Evolutionary conservation across 345 rosid genomes (phyloP).

Genomic region (Eucalyptus pumila): DNA sequence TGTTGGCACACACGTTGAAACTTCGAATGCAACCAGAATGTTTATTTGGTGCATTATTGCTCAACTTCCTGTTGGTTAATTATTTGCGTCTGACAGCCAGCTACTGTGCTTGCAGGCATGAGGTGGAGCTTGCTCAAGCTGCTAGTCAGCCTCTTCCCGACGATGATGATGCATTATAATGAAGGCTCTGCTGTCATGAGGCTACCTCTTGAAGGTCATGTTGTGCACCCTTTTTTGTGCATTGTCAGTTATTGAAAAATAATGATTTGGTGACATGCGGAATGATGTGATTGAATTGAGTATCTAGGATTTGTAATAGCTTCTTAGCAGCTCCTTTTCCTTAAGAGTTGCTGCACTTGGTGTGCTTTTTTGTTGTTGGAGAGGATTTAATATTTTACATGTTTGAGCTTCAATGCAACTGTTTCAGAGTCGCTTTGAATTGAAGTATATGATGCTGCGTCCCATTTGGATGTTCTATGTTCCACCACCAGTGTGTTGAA

Average conservation of each 20-base stretch:
- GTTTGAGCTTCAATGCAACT: too few species aligned
- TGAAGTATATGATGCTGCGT: too few species aligned
- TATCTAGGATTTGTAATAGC: neutral
- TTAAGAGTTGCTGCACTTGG: neutral
- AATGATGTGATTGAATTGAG: neutral
- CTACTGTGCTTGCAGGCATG: conserved; percentile 31
- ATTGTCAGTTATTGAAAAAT: neutral
- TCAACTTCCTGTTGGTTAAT: neutral
- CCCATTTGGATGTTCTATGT: too few species aligned
- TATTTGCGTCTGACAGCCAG: neutral
- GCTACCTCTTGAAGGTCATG: neutral
- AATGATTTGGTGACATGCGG: neutral
- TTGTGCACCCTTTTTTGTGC: neutral
- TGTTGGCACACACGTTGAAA: neutral
- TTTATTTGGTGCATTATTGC: neutral
- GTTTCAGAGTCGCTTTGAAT: too few species aligned
- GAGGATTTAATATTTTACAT: neutral
- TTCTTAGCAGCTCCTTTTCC: neutral
- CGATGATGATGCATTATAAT: conserved; percentile 63
- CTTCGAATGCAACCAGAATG: neutral
- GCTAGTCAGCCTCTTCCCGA: conserved; percentile 81
- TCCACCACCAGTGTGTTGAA: too few species aligned
- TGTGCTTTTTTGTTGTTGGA: neutral
- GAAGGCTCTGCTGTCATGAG: neutral
- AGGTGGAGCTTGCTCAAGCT: conserved; percentile 68